A percentile compares a stretch with the other conserved stretches of the same genome.
phyloP scores from a whole-genome alignment of 169 alveolate genomes.

The Blepharisma undulans region DNA sequence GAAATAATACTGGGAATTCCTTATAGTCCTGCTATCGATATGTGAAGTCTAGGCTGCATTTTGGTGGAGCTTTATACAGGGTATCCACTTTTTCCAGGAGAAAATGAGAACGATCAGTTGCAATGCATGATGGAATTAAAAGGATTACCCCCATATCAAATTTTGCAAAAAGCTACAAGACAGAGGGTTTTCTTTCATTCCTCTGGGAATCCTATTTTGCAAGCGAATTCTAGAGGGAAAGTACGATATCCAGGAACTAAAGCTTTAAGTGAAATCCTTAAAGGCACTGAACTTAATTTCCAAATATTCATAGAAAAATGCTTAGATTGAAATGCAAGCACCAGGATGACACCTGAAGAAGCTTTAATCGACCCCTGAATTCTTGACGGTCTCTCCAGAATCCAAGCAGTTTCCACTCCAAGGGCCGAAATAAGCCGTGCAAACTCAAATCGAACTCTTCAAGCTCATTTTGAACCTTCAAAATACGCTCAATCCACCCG shows the following conservation, averaged over 20 bases:
- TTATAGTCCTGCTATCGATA: slow-evolving; percentile 62
- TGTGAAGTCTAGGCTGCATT: slow-evolving; percentile 80
- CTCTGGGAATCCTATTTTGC: neutral
- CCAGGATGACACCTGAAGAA: slow-evolving; percentile 69
- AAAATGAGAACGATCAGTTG: slow-evolving; percentile 71
- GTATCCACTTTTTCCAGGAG: slow-evolving; percentile 71
- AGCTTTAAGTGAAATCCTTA: neutral
- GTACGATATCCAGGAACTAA: neutral
- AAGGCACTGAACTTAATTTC: slow-evolving; percentile 12
- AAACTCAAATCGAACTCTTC: neutral
- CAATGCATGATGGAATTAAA: slow-evolving; percentile 68
- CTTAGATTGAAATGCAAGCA: slow-evolving; percentile 72
- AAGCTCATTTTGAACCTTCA: neutral
- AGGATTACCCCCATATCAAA: slow-evolving; percentile 43
- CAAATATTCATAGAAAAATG: slow-evolving; percentile 63
- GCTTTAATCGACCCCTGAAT: slow-evolving; percentile 43
- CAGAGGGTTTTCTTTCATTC: neutral
- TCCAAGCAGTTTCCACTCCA: neutral
- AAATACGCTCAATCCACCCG: neutral
- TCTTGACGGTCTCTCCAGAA: neutral
- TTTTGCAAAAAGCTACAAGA: neutral
- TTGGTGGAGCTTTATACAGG: slow-evolving; percentile 71
- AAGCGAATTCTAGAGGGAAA: neutral
- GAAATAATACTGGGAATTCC: slow-evolving; percentile 68
- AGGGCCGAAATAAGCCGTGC: neutral